Conservation (phyloP, 129 eudicot species). For the Flaveria ramosissima region DNA sequence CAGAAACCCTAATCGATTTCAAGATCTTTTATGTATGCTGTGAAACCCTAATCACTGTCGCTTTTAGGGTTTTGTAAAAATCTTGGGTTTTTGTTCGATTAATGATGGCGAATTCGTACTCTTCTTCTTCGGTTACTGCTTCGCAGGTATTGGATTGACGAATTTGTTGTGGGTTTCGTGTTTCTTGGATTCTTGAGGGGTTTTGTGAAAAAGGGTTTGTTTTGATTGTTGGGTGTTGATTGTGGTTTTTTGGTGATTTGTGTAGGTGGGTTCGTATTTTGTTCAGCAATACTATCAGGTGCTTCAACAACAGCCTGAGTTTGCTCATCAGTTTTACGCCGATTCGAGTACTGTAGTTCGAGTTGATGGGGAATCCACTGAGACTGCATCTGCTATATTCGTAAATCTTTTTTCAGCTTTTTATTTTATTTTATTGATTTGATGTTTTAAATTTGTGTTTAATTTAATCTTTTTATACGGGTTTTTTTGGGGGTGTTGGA, state of each 20-base stretch:
- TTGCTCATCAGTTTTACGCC: conserved; percentile 67
- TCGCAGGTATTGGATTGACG: conserved; percentile 48
- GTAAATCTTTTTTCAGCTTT: conserved; percentile 34
- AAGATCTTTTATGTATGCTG: neutral
- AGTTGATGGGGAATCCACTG: conserved; percentile 58
- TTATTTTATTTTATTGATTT: conserved; percentile 7
- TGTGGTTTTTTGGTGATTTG: conserved; percentile 11
- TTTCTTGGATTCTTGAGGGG: too few relatives aligned
- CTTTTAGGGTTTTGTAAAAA: conserved; percentile 19
- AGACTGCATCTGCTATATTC: conserved; percentile 61
- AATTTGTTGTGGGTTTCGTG: too few relatives aligned
- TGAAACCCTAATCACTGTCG: conserved; percentile 23
- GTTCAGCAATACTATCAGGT: conserved; percentile 77
- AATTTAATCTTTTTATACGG: neutral
- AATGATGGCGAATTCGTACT: conserved; percentile 71
- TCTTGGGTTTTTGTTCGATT: conserved; percentile 12
- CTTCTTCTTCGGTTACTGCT: conserved; percentile 58
- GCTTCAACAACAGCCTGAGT: conserved; percentile 68
- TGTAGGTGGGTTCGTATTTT: conserved; percentile 87
- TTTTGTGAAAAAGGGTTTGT: neutral
- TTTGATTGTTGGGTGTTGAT: neutral
- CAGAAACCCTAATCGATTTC: neutral
- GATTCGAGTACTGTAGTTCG: conserved; percentile 74
- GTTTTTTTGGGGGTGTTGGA: neutral
- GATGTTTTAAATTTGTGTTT: neutral